Percentiles rank a stretch among this genome's conserved stretches.
phyloP scores from a whole-genome alignment of 768 basidiomycete genomes.

The Boletus subparvulus region DNA sequence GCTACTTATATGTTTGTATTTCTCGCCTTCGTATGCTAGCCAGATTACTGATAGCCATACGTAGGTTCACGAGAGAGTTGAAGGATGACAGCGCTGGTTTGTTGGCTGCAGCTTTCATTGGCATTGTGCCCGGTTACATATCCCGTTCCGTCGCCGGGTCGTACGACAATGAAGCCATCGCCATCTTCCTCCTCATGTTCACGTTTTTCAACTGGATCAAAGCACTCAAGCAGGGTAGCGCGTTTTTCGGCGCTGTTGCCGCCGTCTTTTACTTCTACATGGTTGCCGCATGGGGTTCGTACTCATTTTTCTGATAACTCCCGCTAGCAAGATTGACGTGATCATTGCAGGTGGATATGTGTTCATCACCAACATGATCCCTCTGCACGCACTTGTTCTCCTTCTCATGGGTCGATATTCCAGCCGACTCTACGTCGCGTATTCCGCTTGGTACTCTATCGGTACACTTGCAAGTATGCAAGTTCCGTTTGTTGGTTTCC shows the following conservation, averaged over 20 bases:
- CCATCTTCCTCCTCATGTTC: slow-evolving; percentile 99
- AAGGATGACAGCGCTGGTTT: slow-evolving; percentile 93
- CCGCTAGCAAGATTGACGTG: slow-evolving; percentile 7
- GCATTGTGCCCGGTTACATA: slow-evolving; percentile 97
- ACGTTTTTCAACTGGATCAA: slow-evolving; percentile 98
- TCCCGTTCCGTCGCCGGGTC: slow-evolving; percentile 98
- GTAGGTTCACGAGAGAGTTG: slow-evolving; percentile 94
- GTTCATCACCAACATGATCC: slow-evolving; percentile 99
- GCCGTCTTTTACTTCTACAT: slow-evolving; percentile 99
- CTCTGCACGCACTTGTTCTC: slow-evolving; percentile 90
- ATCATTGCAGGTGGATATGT: slow-evolving; percentile 79
- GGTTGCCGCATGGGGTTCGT: slow-evolving; percentile 99
- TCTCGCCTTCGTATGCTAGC: background rate
- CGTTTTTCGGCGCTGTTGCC: slow-evolving; percentile 84
- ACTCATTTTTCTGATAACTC: background rate
- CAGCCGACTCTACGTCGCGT: slow-evolving; percentile 88
- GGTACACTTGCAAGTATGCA: slow-evolving; percentile 98
- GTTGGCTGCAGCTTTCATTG: slow-evolving; percentile 97
- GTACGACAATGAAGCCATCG: slow-evolving; percentile 99
- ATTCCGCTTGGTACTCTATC: slow-evolving; percentile 97
- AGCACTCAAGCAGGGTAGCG: slow-evolving; percentile 91
- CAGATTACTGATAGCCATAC: background rate
- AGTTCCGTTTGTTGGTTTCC: slow-evolving; percentile 98
- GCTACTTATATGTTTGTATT: slow-evolving; percentile 84
- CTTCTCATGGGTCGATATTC: slow-evolving; percentile 96